These are phyloP conservation scores for Globisporangium ultimum DNA, from an alignment of 352 stramenopile species.

Conservation along the genomic window DNA sequence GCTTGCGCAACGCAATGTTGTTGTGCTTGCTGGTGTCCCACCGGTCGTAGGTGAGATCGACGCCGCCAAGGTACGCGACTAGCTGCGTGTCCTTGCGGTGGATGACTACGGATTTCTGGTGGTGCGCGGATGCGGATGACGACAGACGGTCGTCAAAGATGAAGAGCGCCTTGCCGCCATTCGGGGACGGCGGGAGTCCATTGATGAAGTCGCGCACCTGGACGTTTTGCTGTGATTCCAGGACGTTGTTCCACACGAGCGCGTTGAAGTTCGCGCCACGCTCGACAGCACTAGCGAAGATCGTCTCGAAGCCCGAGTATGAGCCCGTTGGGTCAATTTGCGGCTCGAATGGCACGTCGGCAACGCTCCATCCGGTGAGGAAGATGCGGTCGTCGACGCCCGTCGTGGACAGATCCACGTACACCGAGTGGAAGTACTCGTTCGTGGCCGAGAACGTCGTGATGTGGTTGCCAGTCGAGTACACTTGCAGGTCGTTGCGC, in stretches of 20 bases:
- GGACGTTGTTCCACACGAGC: slow-evolving; percentile 64
- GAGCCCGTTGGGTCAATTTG: slow-evolving; percentile 18
- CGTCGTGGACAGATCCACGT: slow-evolving; percentile 34
- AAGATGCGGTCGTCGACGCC: slow-evolving; percentile 37
- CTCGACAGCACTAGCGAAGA: slow-evolving; percentile 28
- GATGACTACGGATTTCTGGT: slow-evolving; percentile 44
- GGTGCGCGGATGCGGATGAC: slow-evolving; percentile 26
- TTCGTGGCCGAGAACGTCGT: slow-evolving; percentile 36
- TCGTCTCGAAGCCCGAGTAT: slow-evolving; percentile 30
- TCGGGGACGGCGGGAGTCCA: neutral
- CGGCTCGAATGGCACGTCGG: slow-evolving; percentile 55
- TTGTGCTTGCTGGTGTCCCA: slow-evolving; percentile 63
- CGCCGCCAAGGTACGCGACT: slow-evolving; percentile 44
- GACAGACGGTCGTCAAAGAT: slow-evolving; percentile 55
- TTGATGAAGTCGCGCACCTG: slow-evolving; percentile 57
- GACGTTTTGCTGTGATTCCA: slow-evolving; percentile 49
- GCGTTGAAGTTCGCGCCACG: slow-evolving; percentile 41
- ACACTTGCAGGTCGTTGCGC: slow-evolving; percentile 37
- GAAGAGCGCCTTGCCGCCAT: slow-evolving; percentile 17
- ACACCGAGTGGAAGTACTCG: slow-evolving; percentile 48
- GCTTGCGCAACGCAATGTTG: slow-evolving; percentile 30
- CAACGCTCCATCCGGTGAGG: slow-evolving; percentile 54
- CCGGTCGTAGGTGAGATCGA: slow-evolving; percentile 52
- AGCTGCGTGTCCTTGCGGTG: slow-evolving; percentile 3
- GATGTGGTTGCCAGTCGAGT: slow-evolving; percentile 44